Evolutionary conservation across 495 filamentous ascomycete species (phyloP).

Genomic region (Schizothecium vesticola): DNA sequence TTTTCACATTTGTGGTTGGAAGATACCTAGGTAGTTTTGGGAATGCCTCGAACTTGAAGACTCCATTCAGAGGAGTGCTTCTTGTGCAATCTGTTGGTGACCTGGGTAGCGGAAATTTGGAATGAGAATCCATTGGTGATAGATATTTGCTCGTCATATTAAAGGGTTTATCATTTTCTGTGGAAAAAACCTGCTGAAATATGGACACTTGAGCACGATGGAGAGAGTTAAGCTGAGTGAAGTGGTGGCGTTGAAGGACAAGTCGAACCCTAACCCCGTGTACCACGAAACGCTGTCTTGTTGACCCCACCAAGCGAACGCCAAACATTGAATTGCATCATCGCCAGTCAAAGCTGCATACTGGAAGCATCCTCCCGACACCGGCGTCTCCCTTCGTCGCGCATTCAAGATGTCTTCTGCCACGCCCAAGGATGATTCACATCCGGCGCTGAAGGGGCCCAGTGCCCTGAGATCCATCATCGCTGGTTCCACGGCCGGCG

Average conservation of each 20-base stretch:
- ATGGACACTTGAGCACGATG: background rate
- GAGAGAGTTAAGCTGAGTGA: background rate
- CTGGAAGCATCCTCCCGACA: background rate
- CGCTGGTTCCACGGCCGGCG: slow-evolving; percentile 84
- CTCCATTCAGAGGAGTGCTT: too few species aligned
- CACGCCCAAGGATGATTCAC: slow-evolving; percentile 22
- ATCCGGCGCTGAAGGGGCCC: slow-evolving; percentile 50
- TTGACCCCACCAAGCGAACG: background rate
- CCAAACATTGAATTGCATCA: background rate
- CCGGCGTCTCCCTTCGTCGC: background rate
- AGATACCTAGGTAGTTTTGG: too few species aligned
- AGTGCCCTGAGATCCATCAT: slow-evolving; percentile 80
- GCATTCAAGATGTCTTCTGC: slow-evolving; percentile 24
- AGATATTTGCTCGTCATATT: too few species aligned
- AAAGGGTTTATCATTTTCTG: too few species aligned
- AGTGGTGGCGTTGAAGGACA: background rate
- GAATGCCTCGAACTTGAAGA: too few species aligned
- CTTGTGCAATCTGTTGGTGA: too few species aligned
- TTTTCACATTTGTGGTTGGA: too few species aligned
- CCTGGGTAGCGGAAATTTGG: background rate
- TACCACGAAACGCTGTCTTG: background rate
- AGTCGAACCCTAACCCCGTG: background rate
- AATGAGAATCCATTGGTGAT: background rate
- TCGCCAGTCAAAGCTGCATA: background rate
- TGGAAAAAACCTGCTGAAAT: too few species aligned